These are phyloP conservation scores for Dioscorea dumetorum DNA, from an alignment of 106 monocot genomes.

Conservation along the genomic window DNA sequence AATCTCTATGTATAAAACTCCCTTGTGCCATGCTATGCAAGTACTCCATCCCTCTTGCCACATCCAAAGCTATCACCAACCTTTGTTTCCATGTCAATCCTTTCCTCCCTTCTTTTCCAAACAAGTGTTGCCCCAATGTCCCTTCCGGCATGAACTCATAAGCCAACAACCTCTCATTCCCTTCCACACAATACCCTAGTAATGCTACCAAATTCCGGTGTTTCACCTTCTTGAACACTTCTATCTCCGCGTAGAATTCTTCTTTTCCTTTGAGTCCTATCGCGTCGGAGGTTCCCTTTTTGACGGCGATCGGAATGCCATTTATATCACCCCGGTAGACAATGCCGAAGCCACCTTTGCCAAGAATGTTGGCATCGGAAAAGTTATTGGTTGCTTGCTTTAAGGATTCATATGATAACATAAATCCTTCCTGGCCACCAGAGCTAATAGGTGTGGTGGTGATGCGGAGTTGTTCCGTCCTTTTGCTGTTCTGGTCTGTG, in stretches of 20 bases:
- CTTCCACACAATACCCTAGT: constrained; percentile 66
- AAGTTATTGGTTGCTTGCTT: constrained; percentile 66
- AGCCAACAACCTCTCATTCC: constrained; percentile 69
- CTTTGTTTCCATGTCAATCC: constrained; percentile 77
- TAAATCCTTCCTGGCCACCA: constrained; percentile 18
- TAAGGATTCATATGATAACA: constrained; percentile 50
- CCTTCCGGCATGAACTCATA: constrained; percentile 90
- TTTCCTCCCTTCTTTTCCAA: constrained; percentile 25
- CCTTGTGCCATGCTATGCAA: constrained; percentile 84
- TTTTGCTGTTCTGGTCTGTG: background rate
- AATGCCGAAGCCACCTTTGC: constrained; percentile 82
- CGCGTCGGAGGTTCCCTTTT: constrained; percentile 36
- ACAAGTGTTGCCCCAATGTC: constrained; percentile 75
- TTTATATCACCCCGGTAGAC: constrained; percentile 68
- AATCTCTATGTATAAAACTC: constrained; percentile 91
- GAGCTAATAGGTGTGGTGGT: constrained; percentile 24
- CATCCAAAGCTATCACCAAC: constrained; percentile 74
- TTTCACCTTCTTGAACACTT: constrained; percentile 66
- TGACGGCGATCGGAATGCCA: constrained; percentile 68
- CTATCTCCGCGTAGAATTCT: constrained; percentile 84
- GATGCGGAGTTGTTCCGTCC: constrained; percentile 25
- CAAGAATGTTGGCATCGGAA: constrained; percentile 46
- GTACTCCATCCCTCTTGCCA: constrained; percentile 89
- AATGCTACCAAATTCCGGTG: constrained; percentile 80
- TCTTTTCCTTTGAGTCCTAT: constrained; percentile 64